These are phyloP conservation scores for Elasticomyces elasticus DNA, from an alignment of 495 filamentous ascomycete genomes.

Conservation along the genomic window DNA sequence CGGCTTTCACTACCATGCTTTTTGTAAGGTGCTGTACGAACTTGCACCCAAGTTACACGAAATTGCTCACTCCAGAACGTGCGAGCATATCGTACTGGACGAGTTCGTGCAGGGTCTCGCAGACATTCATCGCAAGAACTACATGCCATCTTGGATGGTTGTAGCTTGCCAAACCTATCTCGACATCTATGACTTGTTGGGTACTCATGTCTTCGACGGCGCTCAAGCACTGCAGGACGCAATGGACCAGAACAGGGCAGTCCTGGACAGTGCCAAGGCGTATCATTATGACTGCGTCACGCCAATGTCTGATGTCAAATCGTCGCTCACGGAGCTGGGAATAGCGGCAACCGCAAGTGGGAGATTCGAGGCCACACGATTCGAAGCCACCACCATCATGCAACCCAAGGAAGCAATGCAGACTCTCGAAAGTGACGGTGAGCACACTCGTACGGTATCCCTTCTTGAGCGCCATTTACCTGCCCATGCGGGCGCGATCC, in stretches of 20 bases:
- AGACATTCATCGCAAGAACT: not conserved
- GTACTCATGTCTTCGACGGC: not conserved
- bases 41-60: conserved; percentile 2
- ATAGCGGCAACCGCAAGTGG: too few relatives aligned
- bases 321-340: too few relatives aligned
- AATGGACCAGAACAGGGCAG: not conserved
- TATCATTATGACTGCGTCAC: too few relatives aligned
- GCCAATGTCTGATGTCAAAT: too few relatives aligned
- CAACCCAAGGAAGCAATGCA: too few relatives aligned
- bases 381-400: too few relatives aligned
- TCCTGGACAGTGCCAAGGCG: too few relatives aligned
- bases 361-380: too few relatives aligned
- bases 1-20: too few relatives aligned
- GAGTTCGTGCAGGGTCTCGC: conserved; percentile 7
- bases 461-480: not conserved
- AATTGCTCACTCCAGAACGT: not conserved
- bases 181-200: not conserved
- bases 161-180: conserved; percentile 3
- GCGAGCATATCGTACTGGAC: conserved; percentile 7
- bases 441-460: not conserved
- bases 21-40: not conserved
- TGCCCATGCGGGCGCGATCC: conserved; percentile 3
- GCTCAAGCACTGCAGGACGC: not conserved
- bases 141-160: not conserved
- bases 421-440: not conserved